Conservation (phyloP, 1,139 yeast species). For the Saccharomyces hybrid region DNA sequence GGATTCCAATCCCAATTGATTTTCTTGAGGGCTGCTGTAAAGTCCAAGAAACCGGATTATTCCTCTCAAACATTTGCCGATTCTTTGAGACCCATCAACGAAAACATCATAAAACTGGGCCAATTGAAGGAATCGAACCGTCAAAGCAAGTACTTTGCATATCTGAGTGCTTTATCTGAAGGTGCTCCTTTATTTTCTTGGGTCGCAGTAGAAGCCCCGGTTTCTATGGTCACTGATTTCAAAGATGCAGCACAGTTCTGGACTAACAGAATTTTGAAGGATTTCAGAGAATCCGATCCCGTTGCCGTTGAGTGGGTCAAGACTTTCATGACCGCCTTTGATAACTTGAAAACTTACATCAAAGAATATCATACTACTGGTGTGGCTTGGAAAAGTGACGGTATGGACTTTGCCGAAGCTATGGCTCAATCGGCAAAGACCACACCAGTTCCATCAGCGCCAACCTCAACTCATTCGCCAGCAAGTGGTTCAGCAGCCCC, state of each 20-base stretch:
- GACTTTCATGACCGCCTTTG: conserved; percentile 52
- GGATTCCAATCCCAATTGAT: conserved; percentile 56
- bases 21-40: conserved; percentile 53
- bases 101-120: conserved; percentile 49
- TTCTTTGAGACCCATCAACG: conserved; percentile 63
- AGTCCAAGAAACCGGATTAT: conserved; percentile 57
- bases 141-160: conserved; percentile 54
- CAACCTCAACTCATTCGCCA: conserved; percentile 21
- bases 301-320: conserved; percentile 77
- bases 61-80: conserved; percentile 48
- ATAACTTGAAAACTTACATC: conserved; percentile 61
- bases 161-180: conserved; percentile 76
- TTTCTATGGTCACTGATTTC: conserved; percentile 68
- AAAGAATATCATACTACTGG: conserved; percentile 78
- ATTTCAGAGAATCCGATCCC: conserved; percentile 62
- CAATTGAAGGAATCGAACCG: conserved; percentile 70
- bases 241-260: conserved; percentile 91
- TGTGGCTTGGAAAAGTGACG: conserved; percentile 64
- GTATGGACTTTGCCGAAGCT: conserved; percentile 41
- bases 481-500: conserved; percentile 31
- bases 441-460: conserved; percentile 15
- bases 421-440: conserved; percentile 32
- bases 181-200: conserved; percentile 89
- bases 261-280: conserved; percentile 84
- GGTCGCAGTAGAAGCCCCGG: conserved; percentile 66